These are phyloP conservation scores for Trichosanthes truncata DNA, from an alignment of 306 rosid species.

Conservation along the genomic window DNA sequence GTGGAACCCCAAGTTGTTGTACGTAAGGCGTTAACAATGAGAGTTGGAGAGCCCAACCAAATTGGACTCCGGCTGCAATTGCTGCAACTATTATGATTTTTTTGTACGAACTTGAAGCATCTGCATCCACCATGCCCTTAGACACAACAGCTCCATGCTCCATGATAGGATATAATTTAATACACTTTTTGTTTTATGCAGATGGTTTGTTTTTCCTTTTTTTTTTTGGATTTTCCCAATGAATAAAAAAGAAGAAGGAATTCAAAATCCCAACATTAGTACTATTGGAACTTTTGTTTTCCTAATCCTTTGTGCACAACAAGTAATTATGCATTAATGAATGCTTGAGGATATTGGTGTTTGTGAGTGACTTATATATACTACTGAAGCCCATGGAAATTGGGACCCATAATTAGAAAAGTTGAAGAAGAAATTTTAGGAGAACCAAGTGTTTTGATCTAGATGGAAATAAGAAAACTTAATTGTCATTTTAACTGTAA, in stretches of 20 bases:
- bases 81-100: constrained; percentile 53
- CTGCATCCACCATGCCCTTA: not conserved
- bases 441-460: not conserved
- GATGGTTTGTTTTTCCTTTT: not conserved
- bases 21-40: constrained; percentile 74
- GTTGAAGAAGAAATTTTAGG: not conserved
- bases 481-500: not conserved
- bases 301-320: not conserved
- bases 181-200: not conserved
- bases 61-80: constrained; percentile 80
- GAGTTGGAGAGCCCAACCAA: constrained; percentile 88
- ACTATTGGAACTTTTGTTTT: not conserved
- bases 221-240: not conserved
- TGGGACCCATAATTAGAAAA: not conserved
- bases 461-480: not conserved
- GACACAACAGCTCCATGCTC: not conserved
- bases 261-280: not conserved
- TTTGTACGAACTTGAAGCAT: constrained; percentile 17
- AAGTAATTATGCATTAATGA: not conserved
- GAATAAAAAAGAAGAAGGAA: not conserved
- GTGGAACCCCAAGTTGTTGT: constrained; percentile 64
- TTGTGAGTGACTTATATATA: not conserved
- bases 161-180: not conserved
- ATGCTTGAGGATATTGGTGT: not conserved
- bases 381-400: not conserved